These are phyloP conservation scores for Aspergillus transmontanensis DNA, from an alignment of 2,329 filamentous ascomycete genomes.

Conservation along the genomic window DNA sequence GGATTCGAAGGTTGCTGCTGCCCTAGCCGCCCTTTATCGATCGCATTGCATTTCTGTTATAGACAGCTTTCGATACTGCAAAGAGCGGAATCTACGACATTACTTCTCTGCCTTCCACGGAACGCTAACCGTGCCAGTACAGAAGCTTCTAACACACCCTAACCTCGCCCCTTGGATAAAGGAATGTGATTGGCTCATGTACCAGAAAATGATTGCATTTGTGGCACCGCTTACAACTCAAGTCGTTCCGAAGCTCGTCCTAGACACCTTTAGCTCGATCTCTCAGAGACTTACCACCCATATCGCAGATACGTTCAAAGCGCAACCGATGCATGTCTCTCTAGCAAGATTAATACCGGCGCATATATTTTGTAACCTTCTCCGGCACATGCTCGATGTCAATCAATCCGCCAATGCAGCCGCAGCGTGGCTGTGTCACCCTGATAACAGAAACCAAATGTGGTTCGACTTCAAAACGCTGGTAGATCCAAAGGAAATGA, in stretches of 20 bases:
- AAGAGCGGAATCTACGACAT: slow-evolving; percentile 94
- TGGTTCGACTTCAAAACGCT: slow-evolving; percentile 73
- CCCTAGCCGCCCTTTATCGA: slow-evolving; percentile 82
- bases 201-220: slow-evolving; percentile 95
- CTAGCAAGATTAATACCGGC: slow-evolving; percentile 86
- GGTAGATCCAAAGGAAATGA: slow-evolving; percentile 44
- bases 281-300: slow-evolving; percentile 78
- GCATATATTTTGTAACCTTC: slow-evolving; percentile 80
- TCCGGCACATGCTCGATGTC: slow-evolving; percentile 85
- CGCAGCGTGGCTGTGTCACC: slow-evolving; percentile 86
- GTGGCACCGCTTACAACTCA: slow-evolving; percentile 86
- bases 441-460: slow-evolving; percentile 91
- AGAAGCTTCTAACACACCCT: slow-evolving; percentile 83
- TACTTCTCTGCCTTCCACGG: slow-evolving; percentile 94
- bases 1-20: slow-evolving; percentile 83
- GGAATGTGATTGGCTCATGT: slow-evolving; percentile 92
- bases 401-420: slow-evolving; percentile 93
- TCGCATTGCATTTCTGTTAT: slow-evolving; percentile 95
- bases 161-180: slow-evolving; percentile 89
- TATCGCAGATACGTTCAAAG: slow-evolving; percentile 81
- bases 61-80: slow-evolving; percentile 93
- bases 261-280: slow-evolving; percentile 85
- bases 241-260: slow-evolving; percentile 82
- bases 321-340: slow-evolving; percentile 82
- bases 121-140: slow-evolving; percentile 92